Percentiles rank a stretch among this genome's conserved stretches.
Evolutionary conservation across 164 flowering plant genomes (phyloP).

Genomic region (Vitis labrusca): DNA sequence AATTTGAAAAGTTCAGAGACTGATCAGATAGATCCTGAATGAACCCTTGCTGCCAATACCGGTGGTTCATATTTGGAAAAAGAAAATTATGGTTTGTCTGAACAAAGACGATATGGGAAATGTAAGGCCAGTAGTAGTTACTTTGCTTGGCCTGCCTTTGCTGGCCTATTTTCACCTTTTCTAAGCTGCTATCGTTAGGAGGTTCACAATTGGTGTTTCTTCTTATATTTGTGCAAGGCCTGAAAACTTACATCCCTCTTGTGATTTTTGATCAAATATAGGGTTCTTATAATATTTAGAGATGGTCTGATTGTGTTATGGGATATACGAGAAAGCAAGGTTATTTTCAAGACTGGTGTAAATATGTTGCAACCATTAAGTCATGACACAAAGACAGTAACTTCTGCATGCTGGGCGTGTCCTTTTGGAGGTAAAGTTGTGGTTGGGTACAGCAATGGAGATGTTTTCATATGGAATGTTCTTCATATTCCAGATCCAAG

Average conservation of each 20-base stretch:
- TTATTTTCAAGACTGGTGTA: slow-evolving; percentile 52
- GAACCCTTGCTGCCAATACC: neutral
- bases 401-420: slow-evolving; percentile 91
- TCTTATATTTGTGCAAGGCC: neutral
- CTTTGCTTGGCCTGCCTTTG: neutral
- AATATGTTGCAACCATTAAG: slow-evolving; percentile 29
- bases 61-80: neutral
- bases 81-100: neutral
- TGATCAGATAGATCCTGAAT: neutral
- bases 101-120: neutral
- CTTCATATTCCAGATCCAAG: slow-evolving; percentile 33
- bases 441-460: slow-evolving; percentile 80
- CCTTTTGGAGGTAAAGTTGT: slow-evolving; percentile 80
- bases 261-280: slow-evolving; percentile 28
- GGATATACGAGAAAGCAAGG: slow-evolving; percentile 73
- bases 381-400: slow-evolving; percentile 63
- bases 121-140: neutral
- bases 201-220: neutral
- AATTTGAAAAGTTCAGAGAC: no score
- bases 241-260: neutral
- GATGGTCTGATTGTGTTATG: slow-evolving; percentile 72
- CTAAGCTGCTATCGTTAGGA: neutral
- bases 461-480: slow-evolving; percentile 64
- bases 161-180: neutral
- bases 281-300: slow-evolving; percentile 69